Evolutionary conservation across 257 asterid genomes (phyloP).

Genomic region (Apocynum venetum): DNA sequence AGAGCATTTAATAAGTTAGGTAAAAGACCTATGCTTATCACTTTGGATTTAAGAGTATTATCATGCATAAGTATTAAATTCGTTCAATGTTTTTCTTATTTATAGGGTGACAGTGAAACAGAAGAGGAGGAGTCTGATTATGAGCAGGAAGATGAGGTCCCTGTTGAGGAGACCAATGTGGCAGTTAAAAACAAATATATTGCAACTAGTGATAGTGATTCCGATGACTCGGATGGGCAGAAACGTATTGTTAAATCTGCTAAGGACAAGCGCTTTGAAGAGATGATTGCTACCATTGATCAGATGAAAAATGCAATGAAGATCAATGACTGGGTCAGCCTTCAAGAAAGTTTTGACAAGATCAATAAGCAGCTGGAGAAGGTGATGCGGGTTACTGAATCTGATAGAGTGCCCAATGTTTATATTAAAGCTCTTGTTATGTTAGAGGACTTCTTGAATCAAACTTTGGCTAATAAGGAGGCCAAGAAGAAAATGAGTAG

Average conservation of each 20-base stretch:
- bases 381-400: conserved; percentile 75
- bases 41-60: background rate
- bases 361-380: conserved; percentile 89
- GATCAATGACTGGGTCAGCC: conserved; percentile 89
- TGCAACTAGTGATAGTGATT: conserved; percentile 45
- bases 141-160: conserved; percentile 35
- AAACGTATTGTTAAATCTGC: conserved; percentile 78
- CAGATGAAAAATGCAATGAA: conserved; percentile 97
- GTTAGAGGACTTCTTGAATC: conserved; percentile 79
- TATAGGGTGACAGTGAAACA: conserved; percentile 64
- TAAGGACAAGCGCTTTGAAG: conserved; percentile 85
- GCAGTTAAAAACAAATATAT: conserved; percentile 41
- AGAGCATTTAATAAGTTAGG: background rate
- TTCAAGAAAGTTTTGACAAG: conserved; percentile 94
- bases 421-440: conserved; percentile 86
- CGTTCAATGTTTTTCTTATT: conserved; percentile 1
- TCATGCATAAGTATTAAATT: background rate
- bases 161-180: conserved; percentile 26
- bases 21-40: background rate
- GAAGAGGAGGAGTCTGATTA: conserved; percentile 49
- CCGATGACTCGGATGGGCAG: conserved; percentile 59
- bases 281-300: conserved; percentile 73
- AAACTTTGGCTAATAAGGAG: conserved; percentile 84
- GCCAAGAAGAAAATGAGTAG: conserved; percentile 97
- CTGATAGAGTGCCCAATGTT: conserved; percentile 63